These are phyloP conservation scores for Posidonia australis DNA, from an alignment of 106 monocot species.

Conservation along the genomic window DNA sequence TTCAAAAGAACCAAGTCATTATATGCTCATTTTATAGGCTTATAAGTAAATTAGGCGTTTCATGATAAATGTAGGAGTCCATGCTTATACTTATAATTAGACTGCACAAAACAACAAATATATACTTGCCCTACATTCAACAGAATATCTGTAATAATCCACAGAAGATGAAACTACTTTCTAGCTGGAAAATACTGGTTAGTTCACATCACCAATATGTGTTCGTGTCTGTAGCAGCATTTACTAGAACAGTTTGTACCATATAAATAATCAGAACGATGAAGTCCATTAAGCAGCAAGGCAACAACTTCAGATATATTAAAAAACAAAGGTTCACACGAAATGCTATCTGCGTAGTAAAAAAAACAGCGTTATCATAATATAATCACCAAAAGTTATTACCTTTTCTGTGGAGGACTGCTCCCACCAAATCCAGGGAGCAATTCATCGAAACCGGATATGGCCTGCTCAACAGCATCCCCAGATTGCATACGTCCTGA, in stretches of 20 bases:
- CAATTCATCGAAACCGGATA: conserved; percentile 48
- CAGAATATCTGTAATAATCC: too few species aligned
- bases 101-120: too few species aligned
- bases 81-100: too few species aligned
- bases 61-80: too few species aligned
- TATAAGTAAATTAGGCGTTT: too few species aligned
- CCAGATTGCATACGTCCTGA: neutral
- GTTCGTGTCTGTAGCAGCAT: neutral
- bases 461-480: neutral
- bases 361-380: neutral
- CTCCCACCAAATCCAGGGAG: conserved; percentile 67
- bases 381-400: neutral
- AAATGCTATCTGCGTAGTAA: neutral
- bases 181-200: too few species aligned
- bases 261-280: neutral
- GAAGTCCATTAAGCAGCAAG: neutral
- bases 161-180: neutral
- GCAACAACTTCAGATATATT: neutral
- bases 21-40: too few species aligned
- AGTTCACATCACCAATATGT: too few species aligned
- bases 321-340: neutral
- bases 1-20: too few species aligned
- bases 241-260: neutral
- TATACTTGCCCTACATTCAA: too few species aligned
- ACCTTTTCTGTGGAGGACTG: conserved; percentile 17